Evolutionary conservation across 1,139 yeast species (phyloP), one percentile per base, ranked within the genome.

Genomic region (Tardiomyces blankii): DNA sequence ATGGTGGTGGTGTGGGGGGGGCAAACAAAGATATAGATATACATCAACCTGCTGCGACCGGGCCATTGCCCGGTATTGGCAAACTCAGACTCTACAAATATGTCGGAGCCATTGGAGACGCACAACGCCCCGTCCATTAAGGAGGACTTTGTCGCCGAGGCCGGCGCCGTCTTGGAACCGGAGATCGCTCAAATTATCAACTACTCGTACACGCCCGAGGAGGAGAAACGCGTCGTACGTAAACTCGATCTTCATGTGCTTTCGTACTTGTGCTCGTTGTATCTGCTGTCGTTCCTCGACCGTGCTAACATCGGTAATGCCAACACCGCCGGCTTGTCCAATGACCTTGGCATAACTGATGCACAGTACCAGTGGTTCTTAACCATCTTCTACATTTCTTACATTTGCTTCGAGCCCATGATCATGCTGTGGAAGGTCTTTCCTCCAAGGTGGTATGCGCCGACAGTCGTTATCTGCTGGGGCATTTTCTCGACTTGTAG

Each of bases 301-400:
- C 69, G 88, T 59, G 86, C 81, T 44, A 82, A 82, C 59, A 80
- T 82, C 48, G 78, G 86, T 38, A 82, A 82, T 58, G 91, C 91
- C 18, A 77, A 77, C 50, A 70, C 80, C 49, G 80, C 81, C 53
- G 88, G 88, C 12, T 66, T 82, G 64, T 65, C 72, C 25, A 61
- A 58, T 5, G 81, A 77, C 45, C 65, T 82, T 43, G 55, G 66
- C 21, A 67, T 82, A 48, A 61, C 65, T 1, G 82, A 83, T 4
- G 69, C 71, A 53, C 82, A 82, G 59, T 82, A 74, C 65, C 79
- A 80, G 56, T 72, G 71, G 28, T 64, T 83, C 1, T 53, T 69
- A 55, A 79, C 86, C 13, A 73, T 82, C 11, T 83, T 83, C 61
- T 83, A 80, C 56, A 82, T 82, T 16, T 87, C 88, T 7, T 83